Conservation (phyloP, 352 stramenopile genomes). For the Peronospora tabacina region DNA sequence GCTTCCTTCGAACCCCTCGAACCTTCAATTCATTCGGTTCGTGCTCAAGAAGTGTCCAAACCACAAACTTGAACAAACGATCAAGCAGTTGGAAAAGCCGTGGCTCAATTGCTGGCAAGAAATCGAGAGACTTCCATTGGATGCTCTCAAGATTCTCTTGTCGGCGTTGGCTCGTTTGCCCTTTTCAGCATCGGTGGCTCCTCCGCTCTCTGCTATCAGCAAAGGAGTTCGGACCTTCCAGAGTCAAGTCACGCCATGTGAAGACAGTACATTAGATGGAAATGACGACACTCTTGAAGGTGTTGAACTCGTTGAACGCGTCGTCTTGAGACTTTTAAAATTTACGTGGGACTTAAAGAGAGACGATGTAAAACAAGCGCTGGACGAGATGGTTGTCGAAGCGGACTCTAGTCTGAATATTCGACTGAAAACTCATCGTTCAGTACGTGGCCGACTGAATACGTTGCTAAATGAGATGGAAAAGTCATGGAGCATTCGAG, state of each 20-base stretch:
- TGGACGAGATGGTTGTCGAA: constrained; percentile 53
- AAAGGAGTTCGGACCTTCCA: constrained; percentile 28
- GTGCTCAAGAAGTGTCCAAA: constrained; percentile 37
- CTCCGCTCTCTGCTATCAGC: constrained; percentile 33
- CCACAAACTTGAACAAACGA: constrained; percentile 30
- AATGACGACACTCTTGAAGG: constrained; percentile 32
- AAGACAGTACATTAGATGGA: constrained; percentile 26
- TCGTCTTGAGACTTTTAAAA: constrained; percentile 42
- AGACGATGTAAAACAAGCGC: constrained; percentile 44
- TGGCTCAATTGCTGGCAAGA: constrained; percentile 50
- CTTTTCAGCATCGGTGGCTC: constrained; percentile 27
- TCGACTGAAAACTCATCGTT: constrained; percentile 43
- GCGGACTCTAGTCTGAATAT: constrained; percentile 37
- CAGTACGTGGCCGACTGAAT: constrained; percentile 33
- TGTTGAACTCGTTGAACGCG: constrained; percentile 38
- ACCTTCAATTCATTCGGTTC: constrained; percentile 37
- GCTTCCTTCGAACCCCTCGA: constrained; percentile 24
- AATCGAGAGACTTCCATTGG: constrained; percentile 25
- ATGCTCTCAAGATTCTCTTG: constrained; percentile 36
- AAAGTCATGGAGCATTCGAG: constrained; percentile 62
- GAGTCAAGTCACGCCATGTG: constrained; percentile 5
- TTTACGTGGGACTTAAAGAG: constrained; percentile 59
- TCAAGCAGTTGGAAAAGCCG: constrained; percentile 26
- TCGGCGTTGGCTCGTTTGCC: constrained; percentile 42
- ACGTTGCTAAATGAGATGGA: constrained; percentile 57